A percentile compares a stretch with the other conserved stretches of the same genome.
These are phyloP conservation scores for Phytophthora ramorum DNA, from an alignment of 352 stramenopile species.

Conservation along the genomic window DNA sequence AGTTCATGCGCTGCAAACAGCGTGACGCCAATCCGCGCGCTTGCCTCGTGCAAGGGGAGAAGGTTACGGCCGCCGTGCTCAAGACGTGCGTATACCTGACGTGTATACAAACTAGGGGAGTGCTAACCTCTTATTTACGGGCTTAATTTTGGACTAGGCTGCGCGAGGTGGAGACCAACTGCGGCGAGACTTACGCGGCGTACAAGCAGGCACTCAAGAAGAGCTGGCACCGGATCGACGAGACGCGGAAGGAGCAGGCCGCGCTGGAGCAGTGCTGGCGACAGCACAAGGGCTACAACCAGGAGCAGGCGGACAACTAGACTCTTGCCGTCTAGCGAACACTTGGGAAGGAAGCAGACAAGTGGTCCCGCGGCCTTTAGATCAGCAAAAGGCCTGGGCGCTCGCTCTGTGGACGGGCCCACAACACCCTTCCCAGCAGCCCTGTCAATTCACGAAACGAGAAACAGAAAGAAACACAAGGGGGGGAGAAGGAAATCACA, in stretches of 20 bases:
- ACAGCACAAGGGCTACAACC: constrained; percentile 76
- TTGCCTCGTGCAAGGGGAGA: constrained; percentile 87
- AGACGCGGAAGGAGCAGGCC: constrained; percentile 87
- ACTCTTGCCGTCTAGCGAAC: constrained; percentile 6
- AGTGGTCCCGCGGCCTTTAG: constrained; percentile 27
- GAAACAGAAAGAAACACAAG: constrained; percentile 23
- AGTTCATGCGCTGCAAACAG: constrained; percentile 90
- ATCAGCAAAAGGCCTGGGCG: constrained; percentile 31
- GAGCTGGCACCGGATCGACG: constrained; percentile 89
- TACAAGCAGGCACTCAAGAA: constrained; percentile 91
- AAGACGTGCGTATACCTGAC: constrained; percentile 69
- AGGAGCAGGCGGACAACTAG: constrained; percentile 38
- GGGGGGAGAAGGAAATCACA: constrained; percentile 35
- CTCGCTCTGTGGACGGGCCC: background rate
- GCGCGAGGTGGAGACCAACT: constrained; percentile 80
- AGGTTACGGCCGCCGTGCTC: constrained; percentile 87
- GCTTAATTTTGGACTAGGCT: constrained; percentile 49
- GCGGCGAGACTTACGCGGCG: constrained; percentile 84
- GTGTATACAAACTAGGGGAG: background rate
- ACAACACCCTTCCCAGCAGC: background rate
- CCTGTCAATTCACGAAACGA: constrained; percentile 22
- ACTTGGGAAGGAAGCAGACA: constrained; percentile 1
- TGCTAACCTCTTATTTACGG: constrained; percentile 7
- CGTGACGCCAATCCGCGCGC: constrained; percentile 80
- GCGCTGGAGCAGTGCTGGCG: constrained; percentile 87